Evolutionary conservation across 495 filamentous ascomycete genomes (phyloP), one percentile per base, ranked within the genome.

Genomic region (Podospora bellae-mahoneyi): DNA sequence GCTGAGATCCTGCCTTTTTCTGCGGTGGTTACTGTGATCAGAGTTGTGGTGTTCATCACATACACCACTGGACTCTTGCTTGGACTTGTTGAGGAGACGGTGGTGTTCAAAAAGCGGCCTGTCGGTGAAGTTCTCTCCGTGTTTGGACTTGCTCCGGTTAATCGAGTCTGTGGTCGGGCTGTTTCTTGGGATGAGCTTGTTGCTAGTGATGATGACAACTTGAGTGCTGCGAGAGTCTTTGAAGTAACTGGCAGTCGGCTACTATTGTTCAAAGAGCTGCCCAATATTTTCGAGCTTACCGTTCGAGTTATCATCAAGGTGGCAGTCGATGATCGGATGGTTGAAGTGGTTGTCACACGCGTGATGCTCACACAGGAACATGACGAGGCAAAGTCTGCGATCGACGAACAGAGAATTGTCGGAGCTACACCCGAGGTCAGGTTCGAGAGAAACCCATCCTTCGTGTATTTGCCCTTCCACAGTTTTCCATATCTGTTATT

Each of bases 51-150:
- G 55, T 58, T 58, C n/a, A 48, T 48, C 2, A 58, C 55, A 26
- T 58, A 58, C 13, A 48, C 39, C 39, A 48, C 39, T 48, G 39
- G 39, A 16, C 39, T 48, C 39, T 48, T 48, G 39, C 39, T 16
- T 13, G 13, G 39, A 16, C n/a, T 13, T 19, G 55, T 23, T 5
- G 23, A 58, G 7, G 55, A 58, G 55, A 26, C 18, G 55, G 55
- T 58, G 55, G n/a, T 58, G 55, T 58, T 58, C 55, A 58, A 26
- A 26, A 58, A 58, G 55, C n/a, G 55, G 55, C n/a, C 55, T 58
- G 55, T 58, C 6, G 55, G 23, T 2, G 55, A 58, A n/a, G 23
- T 26, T 9, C 55, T 20, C 9, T 48, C 15, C 39, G 39, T 48
- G 15, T 48, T 48, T 6, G 39, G 39, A 16, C 39, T 48, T 48